Percentiles rank a stretch among this genome's conserved stretches.
Conservation (phyloP, 768 basidiomycete species). For the Solioccasus polychromus region DNA sequence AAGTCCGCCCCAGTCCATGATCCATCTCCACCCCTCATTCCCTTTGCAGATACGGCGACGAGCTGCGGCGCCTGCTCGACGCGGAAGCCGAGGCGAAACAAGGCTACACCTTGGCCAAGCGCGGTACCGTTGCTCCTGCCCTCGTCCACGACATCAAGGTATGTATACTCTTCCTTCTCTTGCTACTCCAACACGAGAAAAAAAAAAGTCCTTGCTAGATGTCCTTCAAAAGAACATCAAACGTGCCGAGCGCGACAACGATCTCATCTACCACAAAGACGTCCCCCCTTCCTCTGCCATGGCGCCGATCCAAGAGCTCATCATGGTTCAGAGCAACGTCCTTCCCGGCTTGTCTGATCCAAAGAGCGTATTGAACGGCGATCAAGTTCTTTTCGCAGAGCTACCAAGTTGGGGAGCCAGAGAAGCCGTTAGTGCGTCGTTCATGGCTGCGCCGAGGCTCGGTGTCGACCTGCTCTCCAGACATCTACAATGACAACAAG, state of each 20-base stretch:
- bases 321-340: conserved; percentile 60
- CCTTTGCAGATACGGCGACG: conserved; percentile 72
- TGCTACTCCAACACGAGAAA: neutral
- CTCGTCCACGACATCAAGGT: conserved; percentile 84
- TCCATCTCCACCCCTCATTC: conserved; percentile 6
- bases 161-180: neutral
- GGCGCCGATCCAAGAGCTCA: conserved; percentile 56
- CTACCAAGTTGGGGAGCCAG: conserved; percentile 85
- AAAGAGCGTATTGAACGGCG: conserved; percentile 47
- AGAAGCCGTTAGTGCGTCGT: conserved; percentile 74
- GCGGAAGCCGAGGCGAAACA: conserved; percentile 68
- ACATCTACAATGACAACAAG: conserved; percentile 85
- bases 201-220: conserved; percentile 67
- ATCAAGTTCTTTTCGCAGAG: conserved; percentile 64
- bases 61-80: conserved; percentile 73
- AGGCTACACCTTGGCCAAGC: conserved; percentile 65
- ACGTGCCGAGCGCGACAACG: conserved; percentile 87
- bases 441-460: neutral
- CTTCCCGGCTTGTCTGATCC: conserved; percentile 61
- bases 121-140: conserved; percentile 54
- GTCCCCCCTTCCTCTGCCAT: conserved; percentile 73
- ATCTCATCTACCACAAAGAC: conserved; percentile 91
- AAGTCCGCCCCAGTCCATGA: conserved; percentile 40
- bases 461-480: conserved; percentile 33
- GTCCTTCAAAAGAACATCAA: conserved; percentile 62